These are phyloP conservation scores for Fibroporia radiculosa DNA, from an alignment of 768 basidiomycete species.

Conservation along the genomic window DNA sequence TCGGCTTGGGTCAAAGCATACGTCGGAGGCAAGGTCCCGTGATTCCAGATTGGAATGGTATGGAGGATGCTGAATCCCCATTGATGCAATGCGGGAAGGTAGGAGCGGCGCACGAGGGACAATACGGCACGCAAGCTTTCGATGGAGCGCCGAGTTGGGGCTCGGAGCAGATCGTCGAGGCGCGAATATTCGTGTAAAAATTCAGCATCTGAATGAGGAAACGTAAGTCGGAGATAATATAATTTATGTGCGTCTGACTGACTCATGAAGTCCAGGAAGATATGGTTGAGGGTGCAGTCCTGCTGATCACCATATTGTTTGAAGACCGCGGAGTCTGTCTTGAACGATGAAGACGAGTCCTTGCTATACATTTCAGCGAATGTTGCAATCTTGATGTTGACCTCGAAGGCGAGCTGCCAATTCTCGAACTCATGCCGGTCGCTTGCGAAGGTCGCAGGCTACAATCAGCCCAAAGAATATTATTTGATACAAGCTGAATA, in stretches of 20 bases:
- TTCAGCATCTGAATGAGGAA: slow-evolving; percentile 9
- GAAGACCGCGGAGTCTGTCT: slow-evolving; percentile 6
- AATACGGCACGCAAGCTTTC: slow-evolving; percentile 16
- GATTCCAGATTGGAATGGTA: slow-evolving; percentile 17
- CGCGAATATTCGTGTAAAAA: slow-evolving; percentile 19
- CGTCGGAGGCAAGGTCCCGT: background rate
- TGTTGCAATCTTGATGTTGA: slow-evolving; percentile 15
- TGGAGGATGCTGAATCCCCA: slow-evolving; percentile 18
- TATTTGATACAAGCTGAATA: too few species aligned
- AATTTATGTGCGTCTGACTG: background rate
- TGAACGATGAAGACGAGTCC: slow-evolving; percentile 1
- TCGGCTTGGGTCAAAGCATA: slow-evolving; percentile 10
- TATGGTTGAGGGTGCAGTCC: slow-evolving; percentile 15
- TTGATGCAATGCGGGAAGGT: slow-evolving; percentile 12
- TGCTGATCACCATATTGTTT: slow-evolving; percentile 8
- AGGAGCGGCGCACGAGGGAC: slow-evolving; percentile 15
- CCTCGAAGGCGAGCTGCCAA: slow-evolving; percentile 19
- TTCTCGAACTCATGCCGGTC: slow-evolving; percentile 9
- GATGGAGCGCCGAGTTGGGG: slow-evolving; percentile 7
- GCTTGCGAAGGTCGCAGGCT: background rate
- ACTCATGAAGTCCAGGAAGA: slow-evolving; percentile 18
- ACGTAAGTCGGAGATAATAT: background rate
- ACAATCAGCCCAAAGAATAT: background rate
- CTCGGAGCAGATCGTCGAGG: slow-evolving; percentile 14
- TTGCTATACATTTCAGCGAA: slow-evolving; percentile 1